Conservation (phyloP, 2,329 filamentous ascomycete genomes). For the Colletotrichum theobromicola region DNA sequence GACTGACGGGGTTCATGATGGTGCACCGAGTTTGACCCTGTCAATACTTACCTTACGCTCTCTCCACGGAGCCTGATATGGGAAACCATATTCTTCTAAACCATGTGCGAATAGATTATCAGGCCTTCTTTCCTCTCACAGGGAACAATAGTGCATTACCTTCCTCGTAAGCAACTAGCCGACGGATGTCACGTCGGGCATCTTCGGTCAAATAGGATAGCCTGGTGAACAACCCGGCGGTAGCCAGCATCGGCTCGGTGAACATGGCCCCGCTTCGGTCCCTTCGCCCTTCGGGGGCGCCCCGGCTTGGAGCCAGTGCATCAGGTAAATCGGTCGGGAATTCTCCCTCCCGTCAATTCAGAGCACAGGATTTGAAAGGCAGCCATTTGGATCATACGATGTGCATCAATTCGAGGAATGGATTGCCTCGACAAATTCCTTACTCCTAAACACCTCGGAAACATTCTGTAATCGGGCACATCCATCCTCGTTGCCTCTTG, state of each 20-base stretch:
- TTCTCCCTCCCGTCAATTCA: accelerated
- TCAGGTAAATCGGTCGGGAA: not conserved
- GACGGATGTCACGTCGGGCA: not conserved
- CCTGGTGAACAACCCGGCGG: not conserved
- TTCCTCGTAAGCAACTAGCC: not conserved
- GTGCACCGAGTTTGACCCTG: not conserved
- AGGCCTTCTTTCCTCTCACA: not conserved
- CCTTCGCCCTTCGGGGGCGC: not conserved
- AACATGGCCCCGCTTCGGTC: not conserved
- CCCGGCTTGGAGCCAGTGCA: not conserved
- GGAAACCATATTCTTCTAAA: not conserved
- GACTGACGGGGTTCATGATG: not conserved
- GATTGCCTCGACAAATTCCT: accelerated
- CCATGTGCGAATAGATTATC: not conserved
- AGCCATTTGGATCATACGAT: accelerated
- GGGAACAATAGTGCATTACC: not conserved
- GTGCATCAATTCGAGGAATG: accelerated
- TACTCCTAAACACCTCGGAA: not conserved
- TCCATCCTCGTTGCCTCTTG: not conserved
- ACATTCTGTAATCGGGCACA: not conserved
- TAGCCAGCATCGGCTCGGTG: not conserved
- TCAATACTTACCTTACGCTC: not conserved
- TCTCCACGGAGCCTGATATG: not conserved
- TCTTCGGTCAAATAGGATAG: not conserved
- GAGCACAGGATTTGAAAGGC: accelerated